Base-by-base conservation (phyloP, 106 monocot species). In the Dendrobium huoshanense region DNA sequence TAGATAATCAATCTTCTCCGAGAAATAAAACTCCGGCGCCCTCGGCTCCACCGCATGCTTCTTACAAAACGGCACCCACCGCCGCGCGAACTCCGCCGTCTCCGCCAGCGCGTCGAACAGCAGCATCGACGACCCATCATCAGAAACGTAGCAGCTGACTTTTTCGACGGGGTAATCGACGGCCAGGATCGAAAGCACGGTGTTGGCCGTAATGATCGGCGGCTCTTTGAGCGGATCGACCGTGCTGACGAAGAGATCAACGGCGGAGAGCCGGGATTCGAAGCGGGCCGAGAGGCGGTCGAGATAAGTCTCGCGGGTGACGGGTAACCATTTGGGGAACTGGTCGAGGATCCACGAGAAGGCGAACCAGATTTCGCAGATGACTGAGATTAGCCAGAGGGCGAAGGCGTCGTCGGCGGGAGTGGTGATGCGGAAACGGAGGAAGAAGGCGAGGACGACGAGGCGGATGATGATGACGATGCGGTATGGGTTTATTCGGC, bases 361-460 rank as follows among this genome's bases (percentile, higher is more conserved):
- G 20, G 96, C 96, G 78, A 96, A 96, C 96, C 96, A 96, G 77
- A 96, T 82, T 89, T 96, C 96, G 82, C 96, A 96, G 45, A 92
- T 82, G 67, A 96, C 96, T 4, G 96, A 96, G 73, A 81, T 87
- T 56, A 96, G 92, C 96, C 96, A 96, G n/a, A 96, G 94, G 2
- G 89, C 67, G 77, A 88, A 90, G 75, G 96, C 96, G 78, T 96
- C 96, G 0, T 15, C 84, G 7, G 94, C 94, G 0, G 96, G 96
- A 7, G 94, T 96, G 44, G 82, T 84, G 55, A 96, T 45, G 2
- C 96, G 94, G 85, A 96, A 96, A 25, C 90, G 90, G 79, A 96
- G 81, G 89, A 96, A 96, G 87, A 96, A 94, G 73, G 45, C 67
- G 78, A 96, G 92, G 76, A 94, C 81, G 54, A 92, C 73, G 58